Evolutionary conservation across 2,329 filamentous ascomycete genomes (phyloP), one percentile per base, ranked within the genome.

Genomic region (Onygenales sp.): DNA sequence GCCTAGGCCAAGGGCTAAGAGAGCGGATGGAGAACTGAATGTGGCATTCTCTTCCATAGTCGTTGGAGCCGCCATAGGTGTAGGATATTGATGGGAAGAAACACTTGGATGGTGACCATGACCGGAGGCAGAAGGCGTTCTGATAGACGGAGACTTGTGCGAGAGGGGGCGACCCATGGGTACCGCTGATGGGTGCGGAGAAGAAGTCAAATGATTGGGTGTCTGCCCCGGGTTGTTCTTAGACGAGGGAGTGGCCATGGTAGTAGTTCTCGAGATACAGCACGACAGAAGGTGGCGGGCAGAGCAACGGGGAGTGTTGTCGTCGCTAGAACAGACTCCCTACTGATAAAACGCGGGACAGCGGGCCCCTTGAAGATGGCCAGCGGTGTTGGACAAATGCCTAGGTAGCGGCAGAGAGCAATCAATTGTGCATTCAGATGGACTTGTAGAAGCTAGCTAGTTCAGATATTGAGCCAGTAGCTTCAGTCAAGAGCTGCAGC

Each of bases 161-260:
- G 73, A 67, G 17, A 74, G 61, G 31, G 69, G 66, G 27, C 65
- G 65, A 42, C 66, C 62, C 62, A 73, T 69, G 52, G 70, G 65
- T 31, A 65, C 66, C 47, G 67, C 69, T 32, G 70, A 65, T 8
- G 71, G 72, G 52, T 68, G 71, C 47, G 72, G 72, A 21, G 72
- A 74, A 35, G 72, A 71, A 35, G 70, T 73, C 43, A 72, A 61
- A 56, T 72, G 67, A 17, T 66, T 74, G 27, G 72, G 72, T 52
- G 72, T 75, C 36, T 71, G 65, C 51, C 64, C 70, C 31, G 70
- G 69, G 43, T 70, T 69, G 33, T 58, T 62, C 55, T 72, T 75
- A 31, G 72, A 69, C 32, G 71, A 72, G 10, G 72, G 72, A 31
- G 72, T 75, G 35, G 72, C 71, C 72, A 75, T 75, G 53, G 11